phyloP scores from a whole-genome alignment of 352 stramenopile species.

The Thraustochytrium aureum region DNA sequence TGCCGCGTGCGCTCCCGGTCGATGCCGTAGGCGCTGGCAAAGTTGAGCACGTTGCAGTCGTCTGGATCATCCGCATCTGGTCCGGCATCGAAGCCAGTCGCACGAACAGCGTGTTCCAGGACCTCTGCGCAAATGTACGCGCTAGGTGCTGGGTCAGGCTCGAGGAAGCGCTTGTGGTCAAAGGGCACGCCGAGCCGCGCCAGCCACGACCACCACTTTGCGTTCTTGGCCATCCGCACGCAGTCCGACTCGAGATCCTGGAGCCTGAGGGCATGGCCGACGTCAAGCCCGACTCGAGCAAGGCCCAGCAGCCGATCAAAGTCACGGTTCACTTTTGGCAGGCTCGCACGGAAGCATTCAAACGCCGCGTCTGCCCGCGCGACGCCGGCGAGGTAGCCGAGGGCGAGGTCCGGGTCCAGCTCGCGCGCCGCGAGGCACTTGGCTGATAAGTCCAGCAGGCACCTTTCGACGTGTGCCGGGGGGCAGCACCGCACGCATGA shows the following conservation, averaged over 20 bases:
- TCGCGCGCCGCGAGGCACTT: neutral
- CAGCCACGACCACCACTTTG: conserved; percentile 35
- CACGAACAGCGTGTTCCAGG: neutral
- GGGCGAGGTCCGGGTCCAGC: conserved; percentile 7
- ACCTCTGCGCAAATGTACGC: neutral
- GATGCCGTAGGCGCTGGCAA: conserved; percentile 12
- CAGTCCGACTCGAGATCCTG: conserved; percentile 8
- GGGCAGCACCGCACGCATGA: neutral
- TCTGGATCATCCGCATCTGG: too few relatives aligned
- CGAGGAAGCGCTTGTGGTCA: conserved; percentile 1
- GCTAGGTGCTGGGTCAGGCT: neutral
- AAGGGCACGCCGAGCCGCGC: neutral
- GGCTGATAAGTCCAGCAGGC: neutral
- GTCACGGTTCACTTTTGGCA: conserved; percentile 22
- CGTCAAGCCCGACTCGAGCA: conserved; percentile 7
- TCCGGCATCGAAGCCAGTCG: neutral
- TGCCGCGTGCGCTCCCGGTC: neutral
- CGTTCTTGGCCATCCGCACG: conserved; percentile 21
- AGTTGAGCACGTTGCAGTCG: neutral
- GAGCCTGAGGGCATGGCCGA: neutral
- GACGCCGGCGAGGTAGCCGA: conserved; percentile 14
- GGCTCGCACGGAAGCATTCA: neutral
- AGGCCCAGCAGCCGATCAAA: conserved; percentile 6
- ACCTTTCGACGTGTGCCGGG: neutral
- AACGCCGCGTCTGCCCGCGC: neutral